These are phyloP conservation scores for Citrus trifoliata DNA, from an alignment of 345 rosid genomes.

Conservation along the genomic window DNA sequence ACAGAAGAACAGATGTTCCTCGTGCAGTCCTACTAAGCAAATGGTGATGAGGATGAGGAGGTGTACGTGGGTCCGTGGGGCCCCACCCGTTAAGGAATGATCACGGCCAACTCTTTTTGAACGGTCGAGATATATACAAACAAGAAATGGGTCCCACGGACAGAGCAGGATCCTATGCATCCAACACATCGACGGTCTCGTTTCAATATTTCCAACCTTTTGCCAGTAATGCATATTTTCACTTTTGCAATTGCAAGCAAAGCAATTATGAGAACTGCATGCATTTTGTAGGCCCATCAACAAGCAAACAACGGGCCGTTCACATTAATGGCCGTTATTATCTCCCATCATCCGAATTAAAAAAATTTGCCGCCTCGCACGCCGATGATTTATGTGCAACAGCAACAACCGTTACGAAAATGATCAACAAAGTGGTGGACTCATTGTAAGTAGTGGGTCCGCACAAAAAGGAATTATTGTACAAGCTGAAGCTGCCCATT, in stretches of 20 bases:
- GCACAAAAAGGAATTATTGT: not conserved
- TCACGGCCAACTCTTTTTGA: not conserved
- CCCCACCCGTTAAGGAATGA: not conserved
- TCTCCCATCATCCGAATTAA: not conserved
- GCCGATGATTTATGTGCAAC: conserved; percentile 9
- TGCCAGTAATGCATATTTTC: not conserved
- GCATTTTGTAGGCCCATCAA: not conserved
- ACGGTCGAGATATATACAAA: not conserved
- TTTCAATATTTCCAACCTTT: not conserved
- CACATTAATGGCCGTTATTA: not conserved
- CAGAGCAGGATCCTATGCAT: conserved; percentile 8
- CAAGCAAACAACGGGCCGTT: not conserved
- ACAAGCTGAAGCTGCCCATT: not conserved
- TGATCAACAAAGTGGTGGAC: not conserved
- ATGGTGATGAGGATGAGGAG: not conserved
- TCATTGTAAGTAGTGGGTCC: conserved; percentile 2
- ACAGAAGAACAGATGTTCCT: not conserved
- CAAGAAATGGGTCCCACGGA: not conserved
- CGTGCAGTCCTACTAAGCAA: not conserved
- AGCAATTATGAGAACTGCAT: not conserved
- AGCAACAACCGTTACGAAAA: not conserved
- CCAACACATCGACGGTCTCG: not conserved
- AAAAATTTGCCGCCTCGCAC: not conserved
- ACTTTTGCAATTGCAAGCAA: not conserved
- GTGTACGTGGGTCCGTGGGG: not conserved